Conservation (phyloP, 176 grass and related monocot genomes). For the Zizania latifolia region DNA sequence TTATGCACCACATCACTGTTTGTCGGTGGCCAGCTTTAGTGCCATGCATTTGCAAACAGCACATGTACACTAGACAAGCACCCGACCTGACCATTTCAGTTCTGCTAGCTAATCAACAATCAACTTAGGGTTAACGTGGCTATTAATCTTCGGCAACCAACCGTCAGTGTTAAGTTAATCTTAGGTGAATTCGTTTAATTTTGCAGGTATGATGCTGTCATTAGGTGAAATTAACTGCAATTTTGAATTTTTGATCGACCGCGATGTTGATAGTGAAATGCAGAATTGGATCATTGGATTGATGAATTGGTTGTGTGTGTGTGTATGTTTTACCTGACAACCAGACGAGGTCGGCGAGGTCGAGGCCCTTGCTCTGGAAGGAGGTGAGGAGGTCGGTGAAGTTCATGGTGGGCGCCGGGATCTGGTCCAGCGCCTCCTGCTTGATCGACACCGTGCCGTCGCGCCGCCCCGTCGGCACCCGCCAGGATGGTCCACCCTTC, state of each 20-base stretch:
- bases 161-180: not conserved
- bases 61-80: no score
- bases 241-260: not conserved
- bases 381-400: conserved; percentile 56
- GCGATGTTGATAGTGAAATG: not conserved
- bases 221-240: not conserved
- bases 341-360: conserved; percentile 67
- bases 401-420: conserved; percentile 62
- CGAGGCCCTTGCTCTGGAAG: conserved; percentile 64
- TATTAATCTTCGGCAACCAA: not conserved
- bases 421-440: conserved; percentile 57
- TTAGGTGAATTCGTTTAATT: not conserved
- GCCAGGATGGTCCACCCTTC: conserved; percentile 83
- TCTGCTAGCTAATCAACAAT: not conserved
- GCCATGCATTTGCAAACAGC: not conserved
- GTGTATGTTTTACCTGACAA: conserved; percentile 83
- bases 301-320: no score
- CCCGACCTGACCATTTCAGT: not conserved
- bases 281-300: no score
- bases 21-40: conserved; percentile 25
- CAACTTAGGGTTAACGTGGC: not conserved
- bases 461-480: conserved; percentile 74
- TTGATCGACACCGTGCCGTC: conserved; percentile 68
- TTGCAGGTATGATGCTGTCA: not conserved
- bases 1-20: not conserved